Evolutionary conservation across 306 rosid species (phyloP).

Genomic region (Alnus rubra): DNA sequence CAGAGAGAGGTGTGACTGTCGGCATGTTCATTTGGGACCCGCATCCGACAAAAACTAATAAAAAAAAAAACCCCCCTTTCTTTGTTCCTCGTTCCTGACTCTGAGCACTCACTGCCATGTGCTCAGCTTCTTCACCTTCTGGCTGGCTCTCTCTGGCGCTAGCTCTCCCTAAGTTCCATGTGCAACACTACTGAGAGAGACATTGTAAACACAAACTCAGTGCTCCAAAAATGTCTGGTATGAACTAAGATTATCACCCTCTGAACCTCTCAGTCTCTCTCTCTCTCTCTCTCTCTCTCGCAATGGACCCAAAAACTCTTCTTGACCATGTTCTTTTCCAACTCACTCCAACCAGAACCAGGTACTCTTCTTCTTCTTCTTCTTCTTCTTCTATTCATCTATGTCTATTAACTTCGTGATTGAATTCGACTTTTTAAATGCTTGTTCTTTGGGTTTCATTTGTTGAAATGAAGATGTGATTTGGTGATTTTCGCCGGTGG

Average conservation of each 20-base stretch:
- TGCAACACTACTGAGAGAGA: constrained; percentile 20
- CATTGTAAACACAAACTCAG: constrained; percentile 17
- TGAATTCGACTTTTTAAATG: constrained; percentile 14
- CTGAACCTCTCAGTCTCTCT: constrained; percentile 22
- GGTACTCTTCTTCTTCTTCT: constrained; percentile 43
- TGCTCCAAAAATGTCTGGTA: constrained; percentile 11
- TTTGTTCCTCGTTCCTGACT: constrained; percentile 10
- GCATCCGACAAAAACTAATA: constrained; percentile 34
- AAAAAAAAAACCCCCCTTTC: constrained; percentile 17
- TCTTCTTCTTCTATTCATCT: background rate
- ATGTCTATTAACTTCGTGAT: constrained; percentile 17
- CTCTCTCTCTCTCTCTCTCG: constrained; percentile 16
- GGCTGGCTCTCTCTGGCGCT: constrained; percentile 36
- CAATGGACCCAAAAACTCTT: constrained; percentile 79
- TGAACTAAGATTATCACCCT: constrained; percentile 29
- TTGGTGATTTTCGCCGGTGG: constrained; percentile 65
- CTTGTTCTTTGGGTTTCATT: constrained; percentile 11
- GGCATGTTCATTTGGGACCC: constrained; percentile 62
- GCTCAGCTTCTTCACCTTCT: constrained; percentile 39
- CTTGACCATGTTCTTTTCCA: constrained; percentile 94
- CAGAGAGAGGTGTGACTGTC: constrained; percentile 23
- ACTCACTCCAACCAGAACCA: constrained; percentile 98
- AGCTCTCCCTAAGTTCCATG: constrained; percentile 39
- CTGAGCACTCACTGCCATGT: constrained; percentile 52
- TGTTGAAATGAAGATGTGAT: constrained; percentile 75